phyloP scores from a whole-genome alignment of 106 monocot species.

The Xerophyta viscosa region DNA sequence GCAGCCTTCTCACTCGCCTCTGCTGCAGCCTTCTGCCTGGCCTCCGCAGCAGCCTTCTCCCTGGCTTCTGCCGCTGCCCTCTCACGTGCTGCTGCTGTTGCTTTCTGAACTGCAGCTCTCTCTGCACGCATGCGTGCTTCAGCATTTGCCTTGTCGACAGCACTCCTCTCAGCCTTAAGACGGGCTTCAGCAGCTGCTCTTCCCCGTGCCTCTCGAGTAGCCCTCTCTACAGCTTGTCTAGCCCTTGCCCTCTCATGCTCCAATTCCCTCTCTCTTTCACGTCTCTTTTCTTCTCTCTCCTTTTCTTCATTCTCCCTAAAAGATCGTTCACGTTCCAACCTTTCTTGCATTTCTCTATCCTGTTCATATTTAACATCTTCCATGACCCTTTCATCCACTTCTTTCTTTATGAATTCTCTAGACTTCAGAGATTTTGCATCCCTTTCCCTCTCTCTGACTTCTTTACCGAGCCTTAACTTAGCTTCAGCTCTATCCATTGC shows the following conservation, averaged over 20 bases:
- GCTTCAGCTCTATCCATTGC: constrained; percentile 75
- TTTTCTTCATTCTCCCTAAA: constrained; percentile 33
- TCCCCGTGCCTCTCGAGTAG: constrained; percentile 76
- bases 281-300: constrained; percentile 56
- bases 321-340: constrained; percentile 45
- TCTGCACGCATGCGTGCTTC: constrained; percentile 54
- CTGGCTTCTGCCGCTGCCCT: background rate
- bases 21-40: constrained; percentile 25
- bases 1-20: constrained; percentile 23
- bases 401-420: constrained; percentile 29
- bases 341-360: constrained; percentile 41
- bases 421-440: constrained; percentile 38
- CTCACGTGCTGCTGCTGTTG: constrained; percentile 49
- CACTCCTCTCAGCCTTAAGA: constrained; percentile 43
- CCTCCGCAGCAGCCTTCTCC: constrained; percentile 28
- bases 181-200: constrained; percentile 81
- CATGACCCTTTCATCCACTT: constrained; percentile 26
- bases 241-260: constrained; percentile 55
- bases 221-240: constrained; percentile 51
- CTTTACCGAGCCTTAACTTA: constrained; percentile 80
- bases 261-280: constrained; percentile 53
- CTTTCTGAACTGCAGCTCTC: constrained; percentile 57
- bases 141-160: constrained; percentile 30
- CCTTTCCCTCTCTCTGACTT: constrained; percentile 68
- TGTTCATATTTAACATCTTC: constrained; percentile 16